Percentiles rank a stretch among this genome's conserved stretches.
Evolutionary conservation across 2,329 filamentous ascomycete genomes (phyloP).

Genomic region (Diaporthe helianthi): DNA sequence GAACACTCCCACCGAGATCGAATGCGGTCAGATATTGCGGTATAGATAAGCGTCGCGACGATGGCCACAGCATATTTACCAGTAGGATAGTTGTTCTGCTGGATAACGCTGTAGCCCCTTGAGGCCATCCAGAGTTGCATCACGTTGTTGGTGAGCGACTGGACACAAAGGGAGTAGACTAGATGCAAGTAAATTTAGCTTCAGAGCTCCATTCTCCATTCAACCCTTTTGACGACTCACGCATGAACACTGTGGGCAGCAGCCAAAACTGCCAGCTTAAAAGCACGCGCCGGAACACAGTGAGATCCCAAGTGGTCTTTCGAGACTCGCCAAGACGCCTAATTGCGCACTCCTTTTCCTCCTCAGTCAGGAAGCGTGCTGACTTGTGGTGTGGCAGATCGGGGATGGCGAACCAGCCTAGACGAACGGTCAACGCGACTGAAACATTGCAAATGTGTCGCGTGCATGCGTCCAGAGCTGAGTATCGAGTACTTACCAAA

Average conservation of each 20-base stretch:
- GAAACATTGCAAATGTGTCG: background rate
- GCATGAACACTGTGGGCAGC: slow-evolving; percentile 53
- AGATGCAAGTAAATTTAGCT: slow-evolving; percentile 4
- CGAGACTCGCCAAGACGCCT: slow-evolving; percentile 45
- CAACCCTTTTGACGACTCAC: slow-evolving; percentile 37
- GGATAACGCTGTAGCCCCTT: slow-evolving; percentile 49
- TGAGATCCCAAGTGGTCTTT: slow-evolving; percentile 29
- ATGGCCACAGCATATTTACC: slow-evolving; percentile 51
- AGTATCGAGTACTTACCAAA: slow-evolving; percentile 42
- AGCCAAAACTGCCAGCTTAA: slow-evolving; percentile 55
- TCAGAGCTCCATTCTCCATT: background rate
- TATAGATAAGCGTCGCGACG: slow-evolving; percentile 49
- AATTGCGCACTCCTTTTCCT: slow-evolving; percentile 47
- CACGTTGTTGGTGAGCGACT: slow-evolving; percentile 52
- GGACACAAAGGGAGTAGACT: slow-evolving; percentile 52
- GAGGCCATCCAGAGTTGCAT: slow-evolving; percentile 54
- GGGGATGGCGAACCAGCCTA: slow-evolving; percentile 53
- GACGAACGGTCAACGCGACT: background rate
- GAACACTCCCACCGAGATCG: slow-evolving; percentile 53
- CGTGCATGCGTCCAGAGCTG: no score
- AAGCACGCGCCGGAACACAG: slow-evolving; percentile 31
- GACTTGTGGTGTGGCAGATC: slow-evolving; percentile 50
- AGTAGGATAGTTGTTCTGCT: slow-evolving; percentile 55
- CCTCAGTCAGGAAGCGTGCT: slow-evolving; percentile 48
- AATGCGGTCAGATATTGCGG: slow-evolving; percentile 49